Conservation (phyloP, 306 rosid species). For the Trifolium repens region DNA sequence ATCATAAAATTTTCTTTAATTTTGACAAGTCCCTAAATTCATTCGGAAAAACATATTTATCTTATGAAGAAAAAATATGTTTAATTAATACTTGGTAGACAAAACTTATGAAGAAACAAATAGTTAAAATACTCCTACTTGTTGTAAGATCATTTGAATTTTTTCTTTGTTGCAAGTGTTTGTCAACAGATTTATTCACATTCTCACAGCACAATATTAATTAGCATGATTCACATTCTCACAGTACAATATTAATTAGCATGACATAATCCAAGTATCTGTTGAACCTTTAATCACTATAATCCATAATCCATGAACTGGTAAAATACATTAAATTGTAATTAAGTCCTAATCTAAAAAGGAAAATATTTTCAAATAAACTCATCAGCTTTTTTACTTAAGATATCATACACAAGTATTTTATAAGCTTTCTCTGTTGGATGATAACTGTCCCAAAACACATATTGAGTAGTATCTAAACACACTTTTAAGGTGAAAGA, state of each 20-base stretch:
- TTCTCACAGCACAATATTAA: not conserved
- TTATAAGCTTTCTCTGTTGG: slow-evolving; percentile 50
- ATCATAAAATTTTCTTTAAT: too few relatives aligned
- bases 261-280: not conserved
- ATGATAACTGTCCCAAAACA: slow-evolving; percentile 76
- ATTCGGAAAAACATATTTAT: too few relatives aligned
- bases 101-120: too few relatives aligned
- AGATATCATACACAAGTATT: not conserved
- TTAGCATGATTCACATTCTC: not conserved
- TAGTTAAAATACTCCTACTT: too few relatives aligned
- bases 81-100: too few relatives aligned
- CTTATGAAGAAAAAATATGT: too few relatives aligned
- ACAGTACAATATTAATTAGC: not conserved
- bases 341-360: not conserved
- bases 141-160: too few relatives aligned
- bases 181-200: too few relatives aligned
- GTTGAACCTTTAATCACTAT: slow-evolving; percentile 16
- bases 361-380: slow-evolving; percentile 42
- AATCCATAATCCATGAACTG: slow-evolving; percentile 2
- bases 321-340: not conserved
- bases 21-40: too few relatives aligned
- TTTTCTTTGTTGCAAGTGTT: too few relatives aligned
- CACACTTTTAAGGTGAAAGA: slow-evolving; percentile 38
- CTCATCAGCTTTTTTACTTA: not conserved
- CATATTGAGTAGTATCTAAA: slow-evolving; percentile 49